phyloP scores from a whole-genome alignment of 1,284 basidiomycete species.

The Tilletia setariae region DNA sequence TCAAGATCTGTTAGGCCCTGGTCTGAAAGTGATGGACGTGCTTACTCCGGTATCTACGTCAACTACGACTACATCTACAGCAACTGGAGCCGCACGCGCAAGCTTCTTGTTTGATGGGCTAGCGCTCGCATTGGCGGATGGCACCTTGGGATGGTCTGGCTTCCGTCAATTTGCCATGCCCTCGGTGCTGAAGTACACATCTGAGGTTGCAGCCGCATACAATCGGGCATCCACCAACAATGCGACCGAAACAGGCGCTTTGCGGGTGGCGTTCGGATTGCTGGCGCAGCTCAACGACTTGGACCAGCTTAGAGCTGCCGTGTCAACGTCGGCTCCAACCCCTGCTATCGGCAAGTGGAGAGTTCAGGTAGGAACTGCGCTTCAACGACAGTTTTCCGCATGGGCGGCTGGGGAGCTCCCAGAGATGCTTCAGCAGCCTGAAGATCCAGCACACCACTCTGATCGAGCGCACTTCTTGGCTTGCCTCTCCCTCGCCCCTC shows the following conservation, averaged over 20 bases:
- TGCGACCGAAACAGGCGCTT: not conserved
- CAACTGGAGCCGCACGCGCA: not conserved
- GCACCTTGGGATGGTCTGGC: conserved; percentile 35
- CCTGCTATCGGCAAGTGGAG: conserved; percentile 8
- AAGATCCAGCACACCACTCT: not conserved
- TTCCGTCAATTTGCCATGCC: conserved; percentile 49
- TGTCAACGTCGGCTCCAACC: not conserved
- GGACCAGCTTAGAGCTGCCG: conserved; percentile 19
- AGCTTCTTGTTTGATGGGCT: conserved; percentile 34
- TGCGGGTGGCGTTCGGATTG: conserved; percentile 31
- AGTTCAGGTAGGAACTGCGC: not conserved
- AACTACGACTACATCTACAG: not conserved
- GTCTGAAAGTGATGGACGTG: conserved; percentile 40
- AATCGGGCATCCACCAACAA: not conserved
- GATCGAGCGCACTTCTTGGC: not conserved
- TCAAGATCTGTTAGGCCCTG: conserved; percentile 46
- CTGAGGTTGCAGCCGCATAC: conserved; percentile 19
- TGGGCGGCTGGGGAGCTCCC: not conserved
- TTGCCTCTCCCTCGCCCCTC: not conserved
- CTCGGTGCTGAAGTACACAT: conserved; percentile 36
- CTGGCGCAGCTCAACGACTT: conserved; percentile 29
- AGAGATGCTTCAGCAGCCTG: not conserved
- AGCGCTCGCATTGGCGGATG: conserved; percentile 38
- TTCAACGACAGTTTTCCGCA: not conserved
- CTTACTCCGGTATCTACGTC: conserved; percentile 20